Conservation (phyloP, 495 filamentous ascomycete genomes). For the Penicillium odoratum region DNA sequence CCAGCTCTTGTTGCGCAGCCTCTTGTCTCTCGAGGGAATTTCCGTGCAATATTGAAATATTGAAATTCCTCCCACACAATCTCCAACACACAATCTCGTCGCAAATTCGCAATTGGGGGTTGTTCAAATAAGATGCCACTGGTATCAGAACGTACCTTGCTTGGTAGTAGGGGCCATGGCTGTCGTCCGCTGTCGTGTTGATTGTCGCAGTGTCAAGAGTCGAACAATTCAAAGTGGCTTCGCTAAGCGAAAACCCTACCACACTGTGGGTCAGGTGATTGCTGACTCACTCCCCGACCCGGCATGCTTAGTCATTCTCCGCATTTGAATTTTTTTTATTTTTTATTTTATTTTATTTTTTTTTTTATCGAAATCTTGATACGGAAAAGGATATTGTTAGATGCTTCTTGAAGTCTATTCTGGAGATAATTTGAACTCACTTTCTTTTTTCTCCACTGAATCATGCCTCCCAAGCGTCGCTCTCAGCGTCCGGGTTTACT, state of each 20-base stretch:
- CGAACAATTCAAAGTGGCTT: conserved; percentile 46
- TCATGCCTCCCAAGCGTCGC: conserved; percentile 26
- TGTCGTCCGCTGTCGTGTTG: conserved; percentile 55
- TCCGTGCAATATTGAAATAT: conserved; percentile 8
- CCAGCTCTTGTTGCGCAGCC: conserved; percentile 4
- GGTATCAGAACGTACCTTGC: conserved; percentile 59
- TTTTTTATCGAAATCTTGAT: background rate
- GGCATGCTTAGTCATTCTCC: conserved; percentile 19
- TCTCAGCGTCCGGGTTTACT: conserved; percentile 51
- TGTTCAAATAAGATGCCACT: conserved; percentile 4
- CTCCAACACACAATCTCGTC: conserved; percentile 14
- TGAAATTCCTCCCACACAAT: conserved; percentile 11
- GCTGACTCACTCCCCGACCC: conserved; percentile 12
- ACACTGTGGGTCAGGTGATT: conserved; percentile 54
- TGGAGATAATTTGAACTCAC: background rate
- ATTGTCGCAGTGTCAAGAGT: conserved; percentile 45
- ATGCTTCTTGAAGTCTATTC: background rate
- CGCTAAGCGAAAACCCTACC: conserved; percentile 50
- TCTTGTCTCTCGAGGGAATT: conserved; percentile 13
- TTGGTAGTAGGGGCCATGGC: conserved; percentile 77
- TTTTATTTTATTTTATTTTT: conserved; percentile 1
- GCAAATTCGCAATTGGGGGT: conserved; percentile 32
- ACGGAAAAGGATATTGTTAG: background rate
- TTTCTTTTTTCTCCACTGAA: background rate
- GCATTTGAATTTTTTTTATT: conserved; percentile 13